Evolutionary conservation across 169 alveolate genomes (phyloP).

Genomic region (Cryptosporidium andersoni): DNA sequence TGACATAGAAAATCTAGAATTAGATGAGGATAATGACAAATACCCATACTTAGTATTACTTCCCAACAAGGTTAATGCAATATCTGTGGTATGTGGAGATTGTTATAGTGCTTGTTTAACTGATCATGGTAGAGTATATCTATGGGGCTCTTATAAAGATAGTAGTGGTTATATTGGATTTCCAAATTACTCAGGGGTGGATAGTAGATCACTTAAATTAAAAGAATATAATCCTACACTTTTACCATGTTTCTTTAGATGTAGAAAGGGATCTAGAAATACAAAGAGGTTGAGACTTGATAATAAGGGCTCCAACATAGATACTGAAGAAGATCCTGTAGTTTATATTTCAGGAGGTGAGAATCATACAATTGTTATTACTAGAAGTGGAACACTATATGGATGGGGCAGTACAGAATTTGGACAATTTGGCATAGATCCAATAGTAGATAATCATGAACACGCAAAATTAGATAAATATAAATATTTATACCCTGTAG

Average conservation of each 20-base stretch:
- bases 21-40: slow-evolving; percentile 73
- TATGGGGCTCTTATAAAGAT: slow-evolving; percentile 84
- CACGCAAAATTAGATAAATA: slow-evolving; percentile 5
- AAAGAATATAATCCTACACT: slow-evolving; percentile 70
- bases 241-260: slow-evolving; percentile 25
- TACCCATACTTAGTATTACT: slow-evolving; percentile 74
- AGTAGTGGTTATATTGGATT: slow-evolving; percentile 81
- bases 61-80: slow-evolving; percentile 51
- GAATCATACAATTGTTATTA: slow-evolving; percentile 58
- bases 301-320: slow-evolving; percentile 27
- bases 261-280: slow-evolving; percentile 3
- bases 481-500: slow-evolving; percentile 37
- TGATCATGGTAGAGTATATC: slow-evolving; percentile 77
- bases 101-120: slow-evolving; percentile 82
- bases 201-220: slow-evolving; percentile 7
- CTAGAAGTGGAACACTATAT: slow-evolving; percentile 24
- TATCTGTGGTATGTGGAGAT: slow-evolving; percentile 82
- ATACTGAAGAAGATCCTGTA: slow-evolving; percentile 66
- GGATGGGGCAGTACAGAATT: slow-evolving; percentile 70
- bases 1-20: slow-evolving; percentile 70
- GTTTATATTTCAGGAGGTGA: slow-evolving; percentile 66
- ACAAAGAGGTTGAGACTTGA: slow-evolving; percentile 64
- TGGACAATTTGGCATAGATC: slow-evolving; percentile 60
- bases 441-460: slow-evolving; percentile 21
- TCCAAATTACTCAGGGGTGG: slow-evolving; percentile 76